Percentiles rank a stretch among this genome's conserved stretches.
Evolutionary conservation across 192 early-diverging fungal species (phyloP).

Genomic region (Phlyctochytrium bullatum): DNA sequence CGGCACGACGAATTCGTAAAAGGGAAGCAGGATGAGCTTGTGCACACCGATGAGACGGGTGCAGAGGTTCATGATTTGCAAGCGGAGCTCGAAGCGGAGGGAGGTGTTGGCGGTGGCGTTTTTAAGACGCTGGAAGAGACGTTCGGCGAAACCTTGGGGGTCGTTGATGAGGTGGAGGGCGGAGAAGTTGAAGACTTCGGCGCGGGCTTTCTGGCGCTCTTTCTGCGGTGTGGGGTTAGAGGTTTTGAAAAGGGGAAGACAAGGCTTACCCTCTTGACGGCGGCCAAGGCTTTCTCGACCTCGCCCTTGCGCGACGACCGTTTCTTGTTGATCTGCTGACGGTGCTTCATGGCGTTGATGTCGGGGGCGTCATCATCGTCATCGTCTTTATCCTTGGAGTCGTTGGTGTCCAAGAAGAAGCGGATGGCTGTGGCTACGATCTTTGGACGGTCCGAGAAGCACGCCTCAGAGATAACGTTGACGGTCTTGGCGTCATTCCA

Average conservation of each 20-base stretch:
- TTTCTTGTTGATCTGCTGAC: conserved; percentile 80
- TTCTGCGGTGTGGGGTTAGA: no score
- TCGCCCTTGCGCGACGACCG: conserved; percentile 73
- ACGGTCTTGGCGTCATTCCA: conserved; percentile 99
- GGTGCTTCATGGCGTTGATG: conserved; percentile 74
- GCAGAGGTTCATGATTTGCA: conserved; percentile 92
- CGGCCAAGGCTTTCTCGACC: conserved; percentile 76
- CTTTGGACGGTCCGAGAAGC: conserved; percentile 89
- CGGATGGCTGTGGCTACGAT: conserved; percentile 88
- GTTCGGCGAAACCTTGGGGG: conserved; percentile 95
- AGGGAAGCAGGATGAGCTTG: conserved; percentile 84
- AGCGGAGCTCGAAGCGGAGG: conserved; percentile 82
- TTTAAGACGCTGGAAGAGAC: conserved; percentile 82
- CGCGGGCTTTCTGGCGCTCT: conserved; percentile 58
- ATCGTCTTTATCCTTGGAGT: conserved; percentile 61
- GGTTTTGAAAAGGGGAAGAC: no score
- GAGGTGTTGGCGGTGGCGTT: conserved; percentile 63
- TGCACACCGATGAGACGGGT: conserved; percentile 94
- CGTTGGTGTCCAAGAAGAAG: conserved; percentile 83
- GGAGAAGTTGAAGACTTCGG: conserved; percentile 86
- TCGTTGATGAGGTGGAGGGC: conserved; percentile 94
- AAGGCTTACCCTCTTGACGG: conserved; percentile 53
- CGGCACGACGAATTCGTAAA: conserved; percentile 90
- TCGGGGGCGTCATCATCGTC: conserved; percentile 75
- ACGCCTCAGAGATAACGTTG: conserved; percentile 96